Percentiles rank a stretch among this genome's conserved stretches.
phyloP scores from a whole-genome alignment of 768 basidiomycete genomes.

The Naganishia vishniacii region DNA sequence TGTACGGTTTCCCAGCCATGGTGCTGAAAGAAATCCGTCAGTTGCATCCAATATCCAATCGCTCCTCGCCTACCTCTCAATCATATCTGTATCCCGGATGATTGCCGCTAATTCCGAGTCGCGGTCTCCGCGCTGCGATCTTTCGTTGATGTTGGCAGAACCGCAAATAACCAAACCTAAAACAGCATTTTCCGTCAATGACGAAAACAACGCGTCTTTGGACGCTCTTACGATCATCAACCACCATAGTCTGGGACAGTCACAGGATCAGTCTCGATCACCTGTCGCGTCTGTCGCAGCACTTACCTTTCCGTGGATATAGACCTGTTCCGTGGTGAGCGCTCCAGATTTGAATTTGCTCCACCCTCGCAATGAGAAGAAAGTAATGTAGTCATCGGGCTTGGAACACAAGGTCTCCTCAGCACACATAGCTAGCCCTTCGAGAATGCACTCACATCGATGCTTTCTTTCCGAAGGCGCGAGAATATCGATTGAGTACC shows the following conservation, averaged over 20 bases:
- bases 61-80: conserved; percentile 63
- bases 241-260: conserved; percentile 57
- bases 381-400: conserved; percentile 86
- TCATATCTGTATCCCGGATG: conserved; percentile 94
- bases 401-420: conserved; percentile 43
- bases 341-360: conserved; percentile 76
- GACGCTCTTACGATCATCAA: conserved; percentile 66
- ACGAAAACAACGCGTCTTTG: no score
- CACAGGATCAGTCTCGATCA: neutral
- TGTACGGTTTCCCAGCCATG: conserved; percentile 90
- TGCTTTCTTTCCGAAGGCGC: conserved; percentile 74
- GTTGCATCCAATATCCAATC: neutral
- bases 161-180: conserved; percentile 39
- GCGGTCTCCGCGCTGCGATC: conserved; percentile 88
- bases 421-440: conserved; percentile 78
- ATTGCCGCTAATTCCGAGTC: conserved; percentile 93
- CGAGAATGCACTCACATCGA: conserved; percentile 71
- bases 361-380: conserved; percentile 92
- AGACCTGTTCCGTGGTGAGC: conserved; percentile 86
- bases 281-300: neutral
- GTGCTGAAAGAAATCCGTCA: conserved; percentile 54
- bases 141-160: conserved; percentile 96
- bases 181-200: neutral
- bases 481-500: conserved; percentile 89
- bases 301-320: conserved; percentile 75